A percentile compares a stretch with the other conserved stretches of the same genome.
These are phyloP conservation scores for Cryptosporidium tyzzeri DNA, from an alignment of 169 alveolate genomes.

Conservation along the genomic window DNA sequence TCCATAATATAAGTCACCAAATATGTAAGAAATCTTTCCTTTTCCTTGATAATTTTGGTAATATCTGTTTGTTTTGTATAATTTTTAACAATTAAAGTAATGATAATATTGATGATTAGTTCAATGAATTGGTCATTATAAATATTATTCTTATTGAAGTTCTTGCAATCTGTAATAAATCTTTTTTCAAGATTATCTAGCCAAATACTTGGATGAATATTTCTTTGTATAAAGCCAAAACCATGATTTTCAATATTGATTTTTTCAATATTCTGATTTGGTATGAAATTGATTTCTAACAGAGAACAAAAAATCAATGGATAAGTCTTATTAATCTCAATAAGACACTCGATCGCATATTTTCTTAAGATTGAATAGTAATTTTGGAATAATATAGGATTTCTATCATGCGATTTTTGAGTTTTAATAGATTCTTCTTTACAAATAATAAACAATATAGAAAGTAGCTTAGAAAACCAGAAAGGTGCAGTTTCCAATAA, in stretches of 20 bases:
- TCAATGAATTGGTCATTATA: slow-evolving; percentile 44
- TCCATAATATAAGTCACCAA: slow-evolving; percentile 71
- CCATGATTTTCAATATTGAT: background rate
- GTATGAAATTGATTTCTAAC: background rate
- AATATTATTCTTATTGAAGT: background rate
- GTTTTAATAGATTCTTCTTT: slow-evolving; percentile 6
- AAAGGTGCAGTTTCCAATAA: slow-evolving; percentile 33
- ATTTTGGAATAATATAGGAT: slow-evolving; percentile 6
- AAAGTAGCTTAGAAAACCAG: slow-evolving; percentile 65
- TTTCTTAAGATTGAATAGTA: slow-evolving; percentile 10
- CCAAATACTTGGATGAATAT: slow-evolving; percentile 64
- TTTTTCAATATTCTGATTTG: background rate
- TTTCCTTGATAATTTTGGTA: slow-evolving; percentile 37
- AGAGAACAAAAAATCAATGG: slow-evolving; percentile 40
- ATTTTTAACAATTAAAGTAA: background rate
- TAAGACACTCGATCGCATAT: slow-evolving; percentile 61
- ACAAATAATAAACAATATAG: slow-evolving; percentile 41
- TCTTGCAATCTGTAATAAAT: slow-evolving; percentile 19
- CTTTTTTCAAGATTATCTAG: slow-evolving; percentile 48
- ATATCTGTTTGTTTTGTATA: background rate
- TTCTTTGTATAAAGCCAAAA: slow-evolving; percentile 1
- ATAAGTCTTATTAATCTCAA: slow-evolving; percentile 44
- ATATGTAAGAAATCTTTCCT: slow-evolving; percentile 48
- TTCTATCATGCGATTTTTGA: background rate
- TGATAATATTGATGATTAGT: slow-evolving; percentile 13